Conservation (phyloP, 2,329 filamentous ascomycete species). For the Trichoderma atroviride region DNA sequence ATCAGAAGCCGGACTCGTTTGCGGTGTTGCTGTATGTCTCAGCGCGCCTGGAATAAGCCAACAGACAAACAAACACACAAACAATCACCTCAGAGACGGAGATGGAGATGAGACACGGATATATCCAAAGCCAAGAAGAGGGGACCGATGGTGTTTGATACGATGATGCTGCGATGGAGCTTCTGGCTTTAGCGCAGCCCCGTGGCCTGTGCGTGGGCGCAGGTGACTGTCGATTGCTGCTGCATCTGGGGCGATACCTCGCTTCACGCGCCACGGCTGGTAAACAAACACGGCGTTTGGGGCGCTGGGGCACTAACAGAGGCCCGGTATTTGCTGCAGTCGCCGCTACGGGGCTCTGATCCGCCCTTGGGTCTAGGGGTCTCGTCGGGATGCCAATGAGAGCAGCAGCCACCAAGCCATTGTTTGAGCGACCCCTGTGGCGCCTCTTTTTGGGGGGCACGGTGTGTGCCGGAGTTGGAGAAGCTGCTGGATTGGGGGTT, state of each 20-base stretch:
- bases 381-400: constrained; percentile 7
- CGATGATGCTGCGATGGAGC: not conserved
- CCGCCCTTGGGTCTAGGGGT: not conserved
- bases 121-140: not conserved
- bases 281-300: not conserved
- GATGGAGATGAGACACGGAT: not conserved
- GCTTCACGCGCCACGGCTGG: not conserved
- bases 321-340: not conserved
- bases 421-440: not conserved
- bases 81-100: not conserved
- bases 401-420: constrained; percentile 1
- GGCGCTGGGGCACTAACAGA: not conserved
- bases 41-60: not conserved
- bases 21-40: not conserved
- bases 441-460: not conserved
- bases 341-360: constrained; percentile 10
- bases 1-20: not conserved
- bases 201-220: constrained; percentile 25
- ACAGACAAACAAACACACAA: not conserved
- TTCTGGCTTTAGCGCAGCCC: not conserved
- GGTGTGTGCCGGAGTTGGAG: not conserved
- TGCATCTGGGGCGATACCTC: not conserved
- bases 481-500: not conserved
- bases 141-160: not conserved
- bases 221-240: constrained; percentile 21